Evolutionary conservation across 768 basidiomycete genomes (phyloP).

Genomic region (Baorangia bicolor): DNA sequence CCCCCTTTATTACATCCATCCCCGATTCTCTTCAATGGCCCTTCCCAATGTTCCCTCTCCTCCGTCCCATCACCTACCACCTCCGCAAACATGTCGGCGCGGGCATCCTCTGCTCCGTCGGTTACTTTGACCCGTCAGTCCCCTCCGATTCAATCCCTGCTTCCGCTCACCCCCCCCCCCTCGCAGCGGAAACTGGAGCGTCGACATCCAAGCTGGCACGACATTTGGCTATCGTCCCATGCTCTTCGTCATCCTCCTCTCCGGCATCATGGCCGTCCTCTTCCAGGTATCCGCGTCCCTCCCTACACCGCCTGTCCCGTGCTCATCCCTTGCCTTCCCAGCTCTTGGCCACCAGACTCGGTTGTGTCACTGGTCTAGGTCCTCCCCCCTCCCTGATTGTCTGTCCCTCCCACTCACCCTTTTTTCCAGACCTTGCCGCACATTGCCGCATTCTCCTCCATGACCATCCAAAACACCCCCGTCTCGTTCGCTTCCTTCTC

Average conservation of each 20-base stretch:
- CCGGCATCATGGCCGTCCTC: slow-evolving; percentile 44
- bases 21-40: too few species aligned
- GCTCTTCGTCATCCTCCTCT: slow-evolving; percentile 45
- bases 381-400: not conserved
- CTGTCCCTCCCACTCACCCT: not conserved
- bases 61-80: slow-evolving; percentile 25
- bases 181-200: slow-evolving; percentile 42
- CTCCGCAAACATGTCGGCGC: slow-evolving; percentile 37
- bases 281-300: slow-evolving; percentile 32
- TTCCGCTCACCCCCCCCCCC: not conserved
- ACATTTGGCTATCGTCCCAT: slow-evolving; percentile 45
- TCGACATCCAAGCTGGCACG: slow-evolving; percentile 43
- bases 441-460: slow-evolving; percentile 50
- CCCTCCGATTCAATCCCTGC: not conserved
- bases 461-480: slow-evolving; percentile 40
- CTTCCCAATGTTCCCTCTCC: not conserved
- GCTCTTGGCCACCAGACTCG: slow-evolving; percentile 44
- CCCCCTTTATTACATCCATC: too few species aligned
- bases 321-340: not conserved
- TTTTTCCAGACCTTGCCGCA: slow-evolving; percentile 40
- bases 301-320: not conserved
- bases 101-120: slow-evolving; percentile 39
- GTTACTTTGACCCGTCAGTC: slow-evolving; percentile 36
- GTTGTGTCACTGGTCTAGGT: slow-evolving; percentile 33
- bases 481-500: slow-evolving; percentile 37